These are phyloP conservation scores for Ogataea sp. DNA, from an alignment of 805 yeast species.

Conservation along the genomic window DNA sequence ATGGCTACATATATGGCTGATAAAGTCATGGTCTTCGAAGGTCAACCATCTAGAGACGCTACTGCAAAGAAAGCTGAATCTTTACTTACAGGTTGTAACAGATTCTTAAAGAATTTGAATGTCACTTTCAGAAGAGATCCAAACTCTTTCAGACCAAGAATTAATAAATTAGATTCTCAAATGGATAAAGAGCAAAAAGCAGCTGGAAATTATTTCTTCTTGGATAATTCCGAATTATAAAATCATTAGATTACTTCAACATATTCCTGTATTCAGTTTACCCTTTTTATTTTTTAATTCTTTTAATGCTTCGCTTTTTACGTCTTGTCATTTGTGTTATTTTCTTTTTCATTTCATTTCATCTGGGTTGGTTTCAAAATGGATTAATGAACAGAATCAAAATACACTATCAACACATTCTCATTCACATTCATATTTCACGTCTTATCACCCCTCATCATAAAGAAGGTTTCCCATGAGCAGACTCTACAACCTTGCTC, in stretches of 20 bases:
- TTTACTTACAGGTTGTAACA: constrained; percentile 92
- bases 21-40: constrained; percentile 97
- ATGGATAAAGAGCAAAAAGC: constrained; percentile 98
- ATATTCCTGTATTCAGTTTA: neutral
- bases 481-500: no score
- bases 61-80: constrained; percentile 86
- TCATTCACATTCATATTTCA: neutral
- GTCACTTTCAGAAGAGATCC: constrained; percentile 99
- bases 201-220: constrained; percentile 90
- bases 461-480: no score
- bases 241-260: no score
- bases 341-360: neutral
- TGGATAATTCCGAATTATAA: constrained; percentile 52
- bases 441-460: no score
- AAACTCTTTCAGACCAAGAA: constrained; percentile 96
- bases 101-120: constrained; percentile 91
- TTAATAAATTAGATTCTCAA: constrained; percentile 94
- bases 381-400: no score
- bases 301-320: no score
- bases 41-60: constrained; percentile 82
- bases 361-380: neutral
- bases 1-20: constrained; percentile 99
- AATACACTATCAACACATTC: no score
- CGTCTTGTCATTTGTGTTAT: neutral
- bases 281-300: neutral